Conservation (phyloP, 306 rosid species). For the Dryas octopetala region DNA sequence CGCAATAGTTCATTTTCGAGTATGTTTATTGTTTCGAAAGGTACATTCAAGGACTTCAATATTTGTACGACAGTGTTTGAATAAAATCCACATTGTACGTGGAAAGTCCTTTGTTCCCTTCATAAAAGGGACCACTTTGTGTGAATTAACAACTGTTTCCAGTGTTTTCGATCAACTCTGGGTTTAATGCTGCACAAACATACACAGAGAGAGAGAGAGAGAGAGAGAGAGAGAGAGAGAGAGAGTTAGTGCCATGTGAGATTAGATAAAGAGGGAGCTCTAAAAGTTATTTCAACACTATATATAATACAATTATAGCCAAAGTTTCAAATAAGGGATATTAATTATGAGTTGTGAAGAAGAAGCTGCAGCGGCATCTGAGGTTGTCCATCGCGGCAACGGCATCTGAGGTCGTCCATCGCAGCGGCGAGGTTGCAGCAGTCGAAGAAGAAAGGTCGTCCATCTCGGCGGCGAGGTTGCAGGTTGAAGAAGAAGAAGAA, state of each 20-base stretch:
- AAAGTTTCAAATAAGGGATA: background rate
- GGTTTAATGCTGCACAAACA: constrained; percentile 61
- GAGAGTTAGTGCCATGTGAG: background rate
- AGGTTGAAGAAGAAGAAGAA: no score
- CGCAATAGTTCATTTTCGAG: constrained; percentile 82
- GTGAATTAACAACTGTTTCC: constrained; percentile 79
- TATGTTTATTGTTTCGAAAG: constrained; percentile 71
- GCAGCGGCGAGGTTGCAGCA: no score
- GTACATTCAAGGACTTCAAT: constrained; percentile 69
- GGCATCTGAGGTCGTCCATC: no score
- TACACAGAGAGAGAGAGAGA: background rate
- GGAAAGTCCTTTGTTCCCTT: constrained; percentile 94
- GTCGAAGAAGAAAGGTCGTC: no score
- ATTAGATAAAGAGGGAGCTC: background rate
- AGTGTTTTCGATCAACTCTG: constrained; percentile 77
- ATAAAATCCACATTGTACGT: constrained; percentile 73
- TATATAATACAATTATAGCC: background rate
- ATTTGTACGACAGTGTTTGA: constrained; percentile 88
- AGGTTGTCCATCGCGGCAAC: no score
- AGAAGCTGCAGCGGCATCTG: no score
- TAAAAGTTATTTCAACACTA: background rate
- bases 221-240: background rate
- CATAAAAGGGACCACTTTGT: constrained; percentile 85
- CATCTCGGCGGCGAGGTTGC: no score
- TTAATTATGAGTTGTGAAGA: no score